Base-by-base conservation (phyloP, 371 early-diverging fungal genomes). In the Zancudomyces culisetae region DNA sequence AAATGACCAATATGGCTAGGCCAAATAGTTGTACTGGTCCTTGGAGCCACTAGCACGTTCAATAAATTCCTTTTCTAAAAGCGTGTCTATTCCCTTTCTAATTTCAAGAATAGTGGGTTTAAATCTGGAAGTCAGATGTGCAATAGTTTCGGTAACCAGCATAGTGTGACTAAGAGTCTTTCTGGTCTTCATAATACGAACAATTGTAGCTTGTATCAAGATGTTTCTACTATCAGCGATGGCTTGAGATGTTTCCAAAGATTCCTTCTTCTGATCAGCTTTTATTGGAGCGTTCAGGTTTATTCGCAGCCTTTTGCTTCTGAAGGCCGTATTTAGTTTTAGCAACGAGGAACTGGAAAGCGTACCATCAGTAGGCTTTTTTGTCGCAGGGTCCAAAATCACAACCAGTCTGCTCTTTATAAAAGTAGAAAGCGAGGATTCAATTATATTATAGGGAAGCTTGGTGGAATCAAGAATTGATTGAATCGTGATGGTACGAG, bases 131-230 rank as follows among this genome's bases (percentile, higher is more conserved):
- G 82, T 77, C 23, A 91, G 72, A 57, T 92, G 91, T 15, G 74
- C 70, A 42, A 95, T 85, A 8, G 90, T 87, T 58, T 95, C 96
- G 45, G 80, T 76, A 52, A 97, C 77, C 18, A 97, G 74, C 21
- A 75, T 72, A 8, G 78, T 75, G 64, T 94, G 89, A 59, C 84
- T 83, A 76, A 94, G 72, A 43, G 76, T 75, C 68, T 91, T 90
- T 42, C 94, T 83, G 3, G 95, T 87, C 77, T 97, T 97, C 96
- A 89, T 89, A 55, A 90, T 81, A 18, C 90, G 82, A 39, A 96
- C 98, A 72, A 97, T 91, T 2, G 96, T 93, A 10, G 94, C 95
- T 80, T 95, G 91, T 69, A 95, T 91, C 46, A 85, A 61, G 54
- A 80, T 66, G 70, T 83, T 85, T 45, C 93, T 82, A 59, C 91